phyloP scores from a whole-genome alignment of 176 grass and related monocot genomes.

The bread wheat (Triticum aestivum) region DNA sequence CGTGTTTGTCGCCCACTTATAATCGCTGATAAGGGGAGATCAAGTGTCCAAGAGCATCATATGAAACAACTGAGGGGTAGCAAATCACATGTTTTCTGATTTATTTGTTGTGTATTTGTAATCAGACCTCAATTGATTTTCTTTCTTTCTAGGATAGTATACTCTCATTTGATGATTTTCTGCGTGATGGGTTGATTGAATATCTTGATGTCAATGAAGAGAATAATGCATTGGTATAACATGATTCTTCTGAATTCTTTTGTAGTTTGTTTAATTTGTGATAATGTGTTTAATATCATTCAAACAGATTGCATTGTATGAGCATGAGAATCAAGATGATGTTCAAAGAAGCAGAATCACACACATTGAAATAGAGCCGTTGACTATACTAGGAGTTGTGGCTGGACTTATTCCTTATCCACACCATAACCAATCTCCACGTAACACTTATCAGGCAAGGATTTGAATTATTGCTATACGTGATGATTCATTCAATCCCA shows the following conservation, averaged over 20 bases:
- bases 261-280: conserved; percentile 18
- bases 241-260: background rate
- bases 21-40: conserved; percentile 81
- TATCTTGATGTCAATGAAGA: conserved; percentile 98
- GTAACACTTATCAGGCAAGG: conserved; percentile 89
- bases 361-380: conserved; percentile 90
- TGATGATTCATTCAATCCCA: background rate
- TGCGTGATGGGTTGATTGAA: conserved; percentile 79
- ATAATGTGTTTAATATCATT: conserved; percentile 19
- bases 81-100: conserved; percentile 27
- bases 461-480: conserved; percentile 5
- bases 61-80: conserved; percentile 82
- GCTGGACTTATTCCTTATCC: conserved; percentile 94
- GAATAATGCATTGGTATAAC: conserved; percentile 85
- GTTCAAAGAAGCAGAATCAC: conserved; percentile 68
- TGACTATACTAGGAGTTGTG: conserved; percentile 80
- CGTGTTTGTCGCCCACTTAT: conserved; percentile 92
- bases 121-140: conserved; percentile 5
- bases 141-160: conserved; percentile 55
- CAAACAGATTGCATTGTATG: conserved; percentile 84
- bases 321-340: conserved; percentile 70
- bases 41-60: conserved; percentile 81
- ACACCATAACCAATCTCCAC: conserved; percentile 95
- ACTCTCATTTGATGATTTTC: conserved; percentile 80
- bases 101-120: conserved; percentile 23